phyloP scores from a whole-genome alignment of 1,139 yeast species.

The Pichia sp. region DNA sequence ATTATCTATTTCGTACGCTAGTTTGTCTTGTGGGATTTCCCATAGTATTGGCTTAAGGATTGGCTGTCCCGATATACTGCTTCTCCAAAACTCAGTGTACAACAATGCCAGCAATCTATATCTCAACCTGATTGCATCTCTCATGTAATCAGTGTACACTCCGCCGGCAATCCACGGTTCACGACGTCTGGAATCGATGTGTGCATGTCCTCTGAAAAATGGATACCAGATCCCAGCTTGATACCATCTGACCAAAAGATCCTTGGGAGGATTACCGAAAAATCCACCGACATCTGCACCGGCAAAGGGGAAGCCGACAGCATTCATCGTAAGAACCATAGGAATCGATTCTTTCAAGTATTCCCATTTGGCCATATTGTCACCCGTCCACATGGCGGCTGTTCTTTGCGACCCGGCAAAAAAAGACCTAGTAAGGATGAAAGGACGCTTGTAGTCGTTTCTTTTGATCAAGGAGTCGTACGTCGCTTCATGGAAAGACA shows the following conservation, averaged over 20 bases:
- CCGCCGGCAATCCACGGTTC: conserved; percentile 89
- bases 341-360: conserved; percentile 77
- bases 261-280: conserved; percentile 81
- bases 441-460: conserved; percentile 62
- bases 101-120: conserved; percentile 72
- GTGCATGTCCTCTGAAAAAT: conserved; percentile 94
- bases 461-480: conserved; percentile 58
- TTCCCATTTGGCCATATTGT: conserved; percentile 91
- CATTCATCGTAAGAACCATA: conserved; percentile 76
- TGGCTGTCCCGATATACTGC: conserved; percentile 62
- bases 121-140: conserved; percentile 68
- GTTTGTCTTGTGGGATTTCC: conserved; percentile 50
- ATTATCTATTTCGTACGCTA: conserved; percentile 64
- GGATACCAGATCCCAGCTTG: conserved; percentile 96
- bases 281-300: conserved; percentile 99
- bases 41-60: conserved; percentile 73
- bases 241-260: conserved; percentile 86
- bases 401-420: conserved; percentile 89
- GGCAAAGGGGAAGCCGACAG: conserved; percentile 85
- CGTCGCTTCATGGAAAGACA: conserved; percentile 77
- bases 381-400: conserved; percentile 98
- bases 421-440: conserved; percentile 81
- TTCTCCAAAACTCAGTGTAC: conserved; percentile 74
- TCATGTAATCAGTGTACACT: conserved; percentile 62
- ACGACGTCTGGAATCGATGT: conserved; percentile 83